Evolutionary conservation across 2,329 filamentous ascomycete species (phyloP), one percentile per base, ranked within the genome.

Genomic region (Taxawa tesnikishii): DNA sequence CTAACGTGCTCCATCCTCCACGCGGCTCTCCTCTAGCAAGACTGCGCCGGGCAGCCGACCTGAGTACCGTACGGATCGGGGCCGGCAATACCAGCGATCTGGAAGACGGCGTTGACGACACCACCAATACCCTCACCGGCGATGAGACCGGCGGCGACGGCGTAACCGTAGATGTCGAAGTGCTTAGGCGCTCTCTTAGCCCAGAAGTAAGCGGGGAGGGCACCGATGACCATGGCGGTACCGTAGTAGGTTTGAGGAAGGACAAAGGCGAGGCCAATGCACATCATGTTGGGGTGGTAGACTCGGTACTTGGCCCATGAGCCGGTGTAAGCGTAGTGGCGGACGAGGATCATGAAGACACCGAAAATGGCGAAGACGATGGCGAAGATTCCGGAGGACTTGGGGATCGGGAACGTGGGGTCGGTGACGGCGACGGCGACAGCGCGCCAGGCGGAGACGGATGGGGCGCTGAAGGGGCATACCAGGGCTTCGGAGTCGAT

Each of bases 361-460:
- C 66, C 65, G 31, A 74, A 54, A 36, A 65, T 49, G 15, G 66
- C 63, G 46, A 76, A 67, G 34, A 65, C 56, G 42, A 74, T 64
- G 34, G 70, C 58, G 51, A 75, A 74, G 45, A 73, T 71, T 23
- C 67, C 70, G 14, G 66, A 68, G 6, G 56, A 61, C 14, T 53
- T 56, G 0, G 72, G 73, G 36, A 77, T 72, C 4, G 59, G 62
- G 47, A 75, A 65, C 0, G 49, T 52, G 2, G 69, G 68, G 38
- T 70, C 63, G 0, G 72, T 76, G 37, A 75, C 71, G 11, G 73
- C 73, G 38, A 67, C 55, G 2, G 77, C 74, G 5, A 79, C 72
- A 4, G 76, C 76, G 25, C 67, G 62, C 76, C 75, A 81, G 1
- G 76, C 75, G 0, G 68, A 56, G 10, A 79, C 75, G 2, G 73